Base-by-base conservation (phyloP, 1,139 yeast species). In the Pneumocystis murina region DNA sequence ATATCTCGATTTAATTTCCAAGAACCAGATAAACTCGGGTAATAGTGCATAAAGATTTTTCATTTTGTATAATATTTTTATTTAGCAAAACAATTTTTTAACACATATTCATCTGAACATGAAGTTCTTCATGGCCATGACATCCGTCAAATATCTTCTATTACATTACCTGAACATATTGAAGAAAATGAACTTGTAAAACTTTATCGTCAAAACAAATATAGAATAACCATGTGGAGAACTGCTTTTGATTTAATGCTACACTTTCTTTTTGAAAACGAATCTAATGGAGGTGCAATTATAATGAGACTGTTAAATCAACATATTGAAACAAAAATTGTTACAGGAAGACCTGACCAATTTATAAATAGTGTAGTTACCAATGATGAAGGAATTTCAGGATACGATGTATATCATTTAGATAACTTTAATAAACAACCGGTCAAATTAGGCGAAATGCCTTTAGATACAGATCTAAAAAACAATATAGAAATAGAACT, bases 191-290 rank as follows among this genome's bases (percentile, higher is more conserved):
- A 84, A 66, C 78, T 87, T 69, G 95, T 97, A 1, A 80, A 83
- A 70, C 82, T 86, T 10, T 91, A 86, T 74, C 78, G 87, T 68
- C 78, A 80, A 59, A 83, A 86, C 75, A 86, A 87, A 71, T 92
- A 90, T 74, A 79, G 83, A 64, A 79, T 92, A 33, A 81, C 83
- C 61, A 84, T 92, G 59, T 86, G 96, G 16, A 85, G 87, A 68
- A 90, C 97, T 0, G 84, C 96, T 3, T 80, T 92, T 71, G 94
- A 90, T 71, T 77, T 92, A 69, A 79, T 92, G 69, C 78, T 94
- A 63, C 88, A 88, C 73, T 92, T 90, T 70, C 76, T 94, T 65
- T 95, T 89, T 72, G 97, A 92, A 72, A 88, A 89, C 71, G 97
- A 90, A 74, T 87, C 88, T 8, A 85, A 85, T 63, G 97, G 97